These are phyloP conservation scores for Hypoxylon rickii DNA, from an alignment of 495 filamentous ascomycete species.

Conservation along the genomic window DNA sequence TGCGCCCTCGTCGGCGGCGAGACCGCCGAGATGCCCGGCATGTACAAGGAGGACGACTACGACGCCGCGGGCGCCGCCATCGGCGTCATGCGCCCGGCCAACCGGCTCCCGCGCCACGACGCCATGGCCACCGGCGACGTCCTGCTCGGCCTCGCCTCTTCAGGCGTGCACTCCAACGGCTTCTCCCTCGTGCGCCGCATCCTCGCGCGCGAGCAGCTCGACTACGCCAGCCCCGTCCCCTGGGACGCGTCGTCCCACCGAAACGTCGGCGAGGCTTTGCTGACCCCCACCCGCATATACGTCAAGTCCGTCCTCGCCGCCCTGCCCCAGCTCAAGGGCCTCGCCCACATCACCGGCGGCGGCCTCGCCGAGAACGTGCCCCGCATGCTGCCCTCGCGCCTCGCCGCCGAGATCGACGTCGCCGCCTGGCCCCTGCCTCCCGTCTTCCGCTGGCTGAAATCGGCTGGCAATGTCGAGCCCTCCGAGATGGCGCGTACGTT, in stretches of 20 bases:
- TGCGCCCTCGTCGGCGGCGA: constrained; percentile 95
- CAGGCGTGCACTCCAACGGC: constrained; percentile 90
- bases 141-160: constrained; percentile 79
- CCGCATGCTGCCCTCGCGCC: constrained; percentile 77
- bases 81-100: constrained; percentile 72
- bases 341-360: constrained; percentile 95
- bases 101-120: constrained; percentile 73
- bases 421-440: constrained; percentile 69
- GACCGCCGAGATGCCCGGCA: constrained; percentile 95
- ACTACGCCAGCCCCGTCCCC: constrained; percentile 70
- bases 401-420: constrained; percentile 79
- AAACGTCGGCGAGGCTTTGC: constrained; percentile 65
- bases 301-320: constrained; percentile 72
- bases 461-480: constrained; percentile 70
- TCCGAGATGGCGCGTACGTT: constrained; percentile 87
- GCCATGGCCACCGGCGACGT: constrained; percentile 82
- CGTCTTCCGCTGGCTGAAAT: constrained; percentile 84
- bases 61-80: constrained; percentile 88
- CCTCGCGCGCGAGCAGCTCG: constrained; percentile 69
- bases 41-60: constrained; percentile 83
- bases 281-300: constrained; percentile 83
- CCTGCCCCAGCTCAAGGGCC: constrained; percentile 72
- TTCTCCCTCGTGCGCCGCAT: constrained; percentile 93
- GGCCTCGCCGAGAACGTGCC: constrained; percentile 92
- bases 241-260: constrained; percentile 63